Base-by-base conservation (phyloP, 2,329 filamentous ascomycete genomes). In the Trichoderma sp. region DNA sequence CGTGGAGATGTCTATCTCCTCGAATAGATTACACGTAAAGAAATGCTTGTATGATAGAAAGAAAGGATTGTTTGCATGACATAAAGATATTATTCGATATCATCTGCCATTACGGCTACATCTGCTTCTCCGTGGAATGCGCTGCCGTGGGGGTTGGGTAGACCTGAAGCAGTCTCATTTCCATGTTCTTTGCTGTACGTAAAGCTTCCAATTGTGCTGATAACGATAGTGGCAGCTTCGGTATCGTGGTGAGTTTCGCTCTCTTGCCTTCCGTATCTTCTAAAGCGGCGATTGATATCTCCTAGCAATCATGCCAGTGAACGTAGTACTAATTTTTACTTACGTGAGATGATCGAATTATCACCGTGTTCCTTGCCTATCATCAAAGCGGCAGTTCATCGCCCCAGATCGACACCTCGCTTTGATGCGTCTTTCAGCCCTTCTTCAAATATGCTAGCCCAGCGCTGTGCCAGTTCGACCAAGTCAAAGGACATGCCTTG, bases 361-460 rank as follows among this genome's bases (percentile, higher is more conserved):
- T 32, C 28, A 11, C 52, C n/a, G 16, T 18, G 13, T 11, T 58
- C 21, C 37, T 24, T 2, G 21, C 59, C 34, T 63, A n/a, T 32
- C 30, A 24, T 18, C 28, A 7, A 16, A 28, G 34, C 11, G 26
- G 14, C 43, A 64, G 59, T 39, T 65, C 56, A 71, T 37, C 59
- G 66, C 51, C 66, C 59, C n/a, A 52, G 34, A 39, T 66, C 56
- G 39, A 59, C 37, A 72, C 73, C 18, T 72, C 77, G 72, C 66
- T 72, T 79, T 7, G 59, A 60, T 28, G 71, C 72, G 71, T 79
- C 72, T 21, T 71, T 14, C 59, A 81, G 28, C 1, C 79, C 79
- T 39, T 80, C 73, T 34, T 80, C 78, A 60, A 81, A 80, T 14
- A 78, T 69, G 14, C 14, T 67, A 5, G 77, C 79, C 79, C 79